Conservation (phyloP, 202 grass and related monocot genomes). For the Schoenoplectus triqueter region DNA sequence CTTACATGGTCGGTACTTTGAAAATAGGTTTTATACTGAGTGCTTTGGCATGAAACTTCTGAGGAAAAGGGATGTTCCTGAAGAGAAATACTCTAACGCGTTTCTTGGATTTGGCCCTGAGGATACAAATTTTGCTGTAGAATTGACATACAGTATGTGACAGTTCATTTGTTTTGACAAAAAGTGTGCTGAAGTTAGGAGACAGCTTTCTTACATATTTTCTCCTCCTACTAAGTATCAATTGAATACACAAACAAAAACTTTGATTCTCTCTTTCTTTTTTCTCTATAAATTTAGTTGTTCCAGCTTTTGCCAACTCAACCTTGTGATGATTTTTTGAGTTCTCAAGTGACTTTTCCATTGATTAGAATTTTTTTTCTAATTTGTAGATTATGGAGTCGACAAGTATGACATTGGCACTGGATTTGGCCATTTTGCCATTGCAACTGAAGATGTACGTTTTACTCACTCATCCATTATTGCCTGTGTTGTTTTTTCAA, state of each 20-base stretch:
- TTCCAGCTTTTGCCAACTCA: constrained; percentile 2
- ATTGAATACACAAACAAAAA: neutral
- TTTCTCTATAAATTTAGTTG: constrained; percentile 11
- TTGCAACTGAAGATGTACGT: constrained; percentile 80
- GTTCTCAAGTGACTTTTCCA: constrained; percentile 1
- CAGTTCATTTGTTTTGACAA: neutral
- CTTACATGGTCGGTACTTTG: constrained; percentile 33
- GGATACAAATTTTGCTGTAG: constrained; percentile 81
- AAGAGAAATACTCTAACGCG: constrained; percentile 93
- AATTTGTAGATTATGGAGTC: constrained; percentile 78
- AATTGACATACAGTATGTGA: constrained; percentile 86
- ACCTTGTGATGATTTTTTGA: constrained; percentile 10
- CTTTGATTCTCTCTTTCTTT: neutral
- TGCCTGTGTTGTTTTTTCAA: constrained; percentile 5
- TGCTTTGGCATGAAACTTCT: constrained; percentile 93
- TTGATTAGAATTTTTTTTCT: constrained; percentile 26
- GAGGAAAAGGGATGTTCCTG: constrained; percentile 91
- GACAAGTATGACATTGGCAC: constrained; percentile 95
- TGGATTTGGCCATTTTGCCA: constrained; percentile 96
- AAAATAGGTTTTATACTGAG: constrained; percentile 83
- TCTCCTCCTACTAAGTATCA: neutral
- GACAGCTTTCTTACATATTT: neutral
- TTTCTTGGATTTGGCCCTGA: constrained; percentile 95
- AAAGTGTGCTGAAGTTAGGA: neutral
- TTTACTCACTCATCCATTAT: constrained; percentile 10